These are phyloP conservation scores for Rhytidiadelphus loreus DNA, from an alignment of 225 moss, liverwort and hornwort species.

Conservation along the genomic window DNA sequence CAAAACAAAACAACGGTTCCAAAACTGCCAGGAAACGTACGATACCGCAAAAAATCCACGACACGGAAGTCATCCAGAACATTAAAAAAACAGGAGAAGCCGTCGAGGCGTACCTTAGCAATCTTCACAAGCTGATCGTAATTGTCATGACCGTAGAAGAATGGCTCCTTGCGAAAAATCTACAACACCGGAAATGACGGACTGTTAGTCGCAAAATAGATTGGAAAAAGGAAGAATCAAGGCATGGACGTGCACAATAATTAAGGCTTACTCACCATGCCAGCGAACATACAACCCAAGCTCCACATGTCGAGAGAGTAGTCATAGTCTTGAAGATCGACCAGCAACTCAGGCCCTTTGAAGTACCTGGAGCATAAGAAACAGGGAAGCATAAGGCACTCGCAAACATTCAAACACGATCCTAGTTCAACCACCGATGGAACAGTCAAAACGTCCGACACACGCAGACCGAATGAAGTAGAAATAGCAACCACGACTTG, in stretches of 20 bases:
- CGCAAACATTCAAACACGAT: not conserved
- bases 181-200: not conserved
- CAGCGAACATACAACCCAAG: constrained; percentile 63
- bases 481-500: too few species aligned
- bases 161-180: constrained; percentile 56
- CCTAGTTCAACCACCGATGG: not conserved
- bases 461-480: not conserved
- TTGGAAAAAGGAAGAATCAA: not conserved
- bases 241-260: not conserved
- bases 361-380: constrained; percentile 17
- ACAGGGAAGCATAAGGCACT: not conserved
- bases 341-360: constrained; percentile 47
- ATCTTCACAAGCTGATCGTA: constrained; percentile 54
- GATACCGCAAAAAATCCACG: not conserved
- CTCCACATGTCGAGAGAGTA: constrained; percentile 63
- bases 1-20: not conserved
- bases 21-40: not conserved
- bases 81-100: not conserved
- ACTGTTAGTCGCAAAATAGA: not conserved
- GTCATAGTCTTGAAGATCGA: constrained; percentile 59
- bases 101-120: constrained; percentile 13
- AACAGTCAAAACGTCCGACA: not conserved
- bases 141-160: constrained; percentile 50
- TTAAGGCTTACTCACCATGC: constrained; percentile 26
- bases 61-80: not conserved